phyloP scores from a whole-genome alignment of 2,329 filamentous ascomycete genomes.

The Trichoderma oligosporum region DNA sequence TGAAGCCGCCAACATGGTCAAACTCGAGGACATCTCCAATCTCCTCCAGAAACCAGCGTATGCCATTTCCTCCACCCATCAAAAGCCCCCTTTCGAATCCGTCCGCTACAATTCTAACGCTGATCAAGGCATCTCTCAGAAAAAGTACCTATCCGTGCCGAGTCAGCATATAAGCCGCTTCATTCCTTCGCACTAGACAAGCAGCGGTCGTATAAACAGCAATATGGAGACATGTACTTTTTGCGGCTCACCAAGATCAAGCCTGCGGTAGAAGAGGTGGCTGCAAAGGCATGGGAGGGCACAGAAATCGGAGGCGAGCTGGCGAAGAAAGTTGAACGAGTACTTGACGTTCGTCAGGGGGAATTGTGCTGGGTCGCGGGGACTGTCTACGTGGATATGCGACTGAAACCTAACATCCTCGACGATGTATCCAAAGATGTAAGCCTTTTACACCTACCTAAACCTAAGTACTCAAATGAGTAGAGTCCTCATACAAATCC shows the following conservation, averaged over 20 bases:
- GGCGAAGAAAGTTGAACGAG: conserved; percentile 74
- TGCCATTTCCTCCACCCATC: not conserved
- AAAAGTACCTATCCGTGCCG: conserved; percentile 47
- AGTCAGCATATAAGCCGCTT: conserved; percentile 67
- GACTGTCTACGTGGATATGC: conserved; percentile 97
- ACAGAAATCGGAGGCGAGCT: conserved; percentile 74
- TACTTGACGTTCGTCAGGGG: conserved; percentile 92
- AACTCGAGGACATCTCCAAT: conserved; percentile 42
- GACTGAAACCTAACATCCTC: conserved; percentile 89
- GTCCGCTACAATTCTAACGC: not conserved
- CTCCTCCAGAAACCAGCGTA: conserved; percentile 44
- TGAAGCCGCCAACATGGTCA: conserved; percentile 36
- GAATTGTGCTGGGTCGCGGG: conserved; percentile 93
- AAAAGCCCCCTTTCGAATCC: too few species aligned
- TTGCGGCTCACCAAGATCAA: conserved; percentile 83
- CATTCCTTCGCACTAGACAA: conserved; percentile 70
- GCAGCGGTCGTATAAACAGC: conserved; percentile 78
- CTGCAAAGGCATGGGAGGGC: conserved; percentile 70
- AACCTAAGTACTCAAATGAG: too few species aligned
- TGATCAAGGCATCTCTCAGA: conserved; percentile 33
- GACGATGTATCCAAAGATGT: conserved; percentile 94
- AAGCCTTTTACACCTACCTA: conserved; percentile 30
- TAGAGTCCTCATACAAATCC: too few species aligned
- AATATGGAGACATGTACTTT: conserved; percentile 98
- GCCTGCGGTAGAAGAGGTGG: conserved; percentile 72